phyloP scores from a whole-genome alignment of 305 asterid species.

The Striga hermonthica region DNA sequence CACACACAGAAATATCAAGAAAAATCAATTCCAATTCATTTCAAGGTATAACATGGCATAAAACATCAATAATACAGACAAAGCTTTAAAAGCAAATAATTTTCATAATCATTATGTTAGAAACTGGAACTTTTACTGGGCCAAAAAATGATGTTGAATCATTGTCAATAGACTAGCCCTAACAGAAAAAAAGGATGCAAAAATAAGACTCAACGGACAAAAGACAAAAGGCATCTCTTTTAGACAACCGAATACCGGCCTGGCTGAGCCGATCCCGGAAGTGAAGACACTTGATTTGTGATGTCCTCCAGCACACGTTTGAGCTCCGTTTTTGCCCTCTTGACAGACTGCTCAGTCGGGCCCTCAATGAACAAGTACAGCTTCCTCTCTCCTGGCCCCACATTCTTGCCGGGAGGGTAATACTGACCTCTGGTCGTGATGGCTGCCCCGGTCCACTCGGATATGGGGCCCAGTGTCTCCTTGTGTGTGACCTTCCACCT shows the following conservation, averaged over 20 bases:
- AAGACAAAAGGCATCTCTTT: conserved; percentile 26
- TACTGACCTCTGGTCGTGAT: conserved; percentile 89
- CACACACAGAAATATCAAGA: no score
- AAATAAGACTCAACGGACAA: conserved; percentile 11
- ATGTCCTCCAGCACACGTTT: conserved; percentile 93
- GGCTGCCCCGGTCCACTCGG: conserved; percentile 98
- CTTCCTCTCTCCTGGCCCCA: conserved; percentile 79
- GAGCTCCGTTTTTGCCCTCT: conserved; percentile 86
- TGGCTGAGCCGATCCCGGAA: conserved; percentile 90
- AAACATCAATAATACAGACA: conserved; percentile 19
- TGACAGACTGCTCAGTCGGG: conserved; percentile 84
- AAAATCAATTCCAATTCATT: no score
- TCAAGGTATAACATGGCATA: not conserved
- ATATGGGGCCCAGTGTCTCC: conserved; percentile 92
- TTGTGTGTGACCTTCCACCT: conserved; percentile 98
- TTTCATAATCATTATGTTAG: conserved; percentile 22
- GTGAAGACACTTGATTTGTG: conserved; percentile 73
- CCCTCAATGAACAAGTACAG: conserved; percentile 95
- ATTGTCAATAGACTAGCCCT: conserved; percentile 20
- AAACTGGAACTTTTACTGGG: conserved; percentile 25
- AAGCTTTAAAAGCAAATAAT: not conserved
- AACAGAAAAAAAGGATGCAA: not conserved
- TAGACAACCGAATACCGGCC: conserved; percentile 82
- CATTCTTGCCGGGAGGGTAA: conserved; percentile 65
- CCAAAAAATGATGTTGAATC: conserved; percentile 26